These are phyloP conservation scores for Mycotypha africana DNA, from an alignment of 371 early-diverging fungal species.

Conservation along the genomic window DNA sequence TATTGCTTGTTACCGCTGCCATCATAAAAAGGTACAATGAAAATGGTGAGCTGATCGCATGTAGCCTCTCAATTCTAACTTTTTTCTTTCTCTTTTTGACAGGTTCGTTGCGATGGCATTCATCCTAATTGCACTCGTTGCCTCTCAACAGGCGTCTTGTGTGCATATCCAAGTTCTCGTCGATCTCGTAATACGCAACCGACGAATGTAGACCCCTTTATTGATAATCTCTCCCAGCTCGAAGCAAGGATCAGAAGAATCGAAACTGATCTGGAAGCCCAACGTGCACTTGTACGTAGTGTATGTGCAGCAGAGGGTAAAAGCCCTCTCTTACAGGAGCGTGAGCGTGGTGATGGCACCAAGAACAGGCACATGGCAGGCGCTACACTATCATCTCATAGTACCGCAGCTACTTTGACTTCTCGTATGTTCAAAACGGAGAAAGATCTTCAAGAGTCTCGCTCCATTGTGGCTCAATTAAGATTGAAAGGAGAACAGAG, in stretches of 20 bases:
- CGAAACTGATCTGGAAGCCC: conserved; percentile 28
- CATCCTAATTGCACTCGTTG: conserved; percentile 42
- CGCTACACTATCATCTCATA: too few relatives aligned
- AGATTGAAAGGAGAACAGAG: conserved; percentile 29
- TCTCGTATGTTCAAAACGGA: conserved; percentile 25
- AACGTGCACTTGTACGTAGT: conserved; percentile 12
- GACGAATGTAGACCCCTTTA: conserved; percentile 35
- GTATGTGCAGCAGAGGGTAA: too few relatives aligned
- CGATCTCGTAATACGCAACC: conserved; percentile 44
- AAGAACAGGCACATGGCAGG: too few relatives aligned
- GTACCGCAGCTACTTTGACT: conserved; percentile 1
- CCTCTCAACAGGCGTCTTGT: conserved; percentile 27
- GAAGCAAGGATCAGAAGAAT: conserved; percentile 31
- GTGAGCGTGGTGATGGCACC: too few relatives aligned
- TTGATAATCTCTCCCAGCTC: conserved; percentile 32
- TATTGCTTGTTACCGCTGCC: conserved; percentile 37
- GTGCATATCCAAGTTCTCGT: conserved; percentile 40
- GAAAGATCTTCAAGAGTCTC: conserved; percentile 34
- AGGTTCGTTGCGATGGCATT: conserved; percentile 40
- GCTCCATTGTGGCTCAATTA: conserved; percentile 30
- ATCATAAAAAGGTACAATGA: conserved; percentile 31
- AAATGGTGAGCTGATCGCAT: too few relatives aligned
- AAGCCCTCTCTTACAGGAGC: too few relatives aligned
- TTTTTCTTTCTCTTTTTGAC: too few relatives aligned
- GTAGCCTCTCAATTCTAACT: too few relatives aligned